Evolutionary conservation across 2,329 filamentous ascomycete genomes (phyloP).

Genomic region (Exophiala phaeomuriformis): DNA sequence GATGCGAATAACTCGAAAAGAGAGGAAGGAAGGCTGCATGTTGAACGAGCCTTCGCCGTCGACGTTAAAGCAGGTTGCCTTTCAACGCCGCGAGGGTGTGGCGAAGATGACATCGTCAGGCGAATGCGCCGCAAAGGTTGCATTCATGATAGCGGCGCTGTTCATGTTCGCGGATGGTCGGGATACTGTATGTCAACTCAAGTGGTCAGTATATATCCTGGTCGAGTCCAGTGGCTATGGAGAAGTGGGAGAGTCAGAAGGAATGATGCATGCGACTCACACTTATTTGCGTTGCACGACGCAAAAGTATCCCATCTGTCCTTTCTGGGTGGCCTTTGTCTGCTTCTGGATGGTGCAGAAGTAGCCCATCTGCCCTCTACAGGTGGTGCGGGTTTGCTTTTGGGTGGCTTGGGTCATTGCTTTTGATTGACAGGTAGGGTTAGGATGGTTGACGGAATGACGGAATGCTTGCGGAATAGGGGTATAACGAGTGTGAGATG

Average conservation of each 20-base stretch:
- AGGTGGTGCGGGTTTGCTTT: neutral
- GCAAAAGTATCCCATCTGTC: slow-evolving; percentile 2
- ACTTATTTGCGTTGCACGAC: slow-evolving; percentile 7
- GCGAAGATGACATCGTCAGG: slow-evolving; percentile 13
- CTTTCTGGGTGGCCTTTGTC: neutral
- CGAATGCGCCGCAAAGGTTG: slow-evolving; percentile 4
- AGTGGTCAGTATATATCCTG: neutral
- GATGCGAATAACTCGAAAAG: neutral
- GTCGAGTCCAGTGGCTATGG: neutral
- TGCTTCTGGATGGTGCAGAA: slow-evolving; percentile 10
- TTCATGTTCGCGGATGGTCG: neutral
- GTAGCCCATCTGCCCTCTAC: slow-evolving; percentile 1
- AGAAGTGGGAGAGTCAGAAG: neutral
- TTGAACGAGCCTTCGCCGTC: neutral
- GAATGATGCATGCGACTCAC: neutral
- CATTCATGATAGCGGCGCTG: neutral
- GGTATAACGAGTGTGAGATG: too few relatives aligned
- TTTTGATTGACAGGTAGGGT: too few relatives aligned
- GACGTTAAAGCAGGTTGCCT: neutral
- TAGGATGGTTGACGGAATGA: too few relatives aligned
- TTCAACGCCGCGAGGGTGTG: slow-evolving; percentile 11
- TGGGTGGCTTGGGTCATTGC: neutral
- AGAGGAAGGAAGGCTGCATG: neutral
- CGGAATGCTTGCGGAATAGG: too few relatives aligned
- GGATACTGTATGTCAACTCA: neutral